Percentiles rank a stretch among this genome's conserved stretches.
phyloP scores from a whole-genome alignment of 2,329 filamentous ascomycete genomes.

The Penicillium sp. region DNA sequence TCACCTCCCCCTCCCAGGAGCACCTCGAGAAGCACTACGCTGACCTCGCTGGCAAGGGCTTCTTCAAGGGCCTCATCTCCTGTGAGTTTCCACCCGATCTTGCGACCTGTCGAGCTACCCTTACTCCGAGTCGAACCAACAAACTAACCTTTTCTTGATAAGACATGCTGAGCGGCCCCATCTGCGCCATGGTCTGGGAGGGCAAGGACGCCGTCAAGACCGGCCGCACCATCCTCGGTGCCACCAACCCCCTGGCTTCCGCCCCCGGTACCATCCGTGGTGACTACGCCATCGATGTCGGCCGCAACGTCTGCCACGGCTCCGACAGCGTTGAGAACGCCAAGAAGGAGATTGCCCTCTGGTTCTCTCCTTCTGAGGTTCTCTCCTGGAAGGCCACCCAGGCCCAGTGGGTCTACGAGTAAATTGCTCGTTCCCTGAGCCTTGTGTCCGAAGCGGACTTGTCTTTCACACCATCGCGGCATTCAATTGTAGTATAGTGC shows the following conservation, averaged over 20 bases:
- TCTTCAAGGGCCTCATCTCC: constrained; percentile 90
- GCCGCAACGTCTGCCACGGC: constrained; percentile 99
- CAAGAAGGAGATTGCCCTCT: constrained; percentile 98
- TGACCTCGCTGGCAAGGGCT: constrained; percentile 88
- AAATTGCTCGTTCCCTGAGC: constrained; percentile 26
- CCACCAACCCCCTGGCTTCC: constrained; percentile 96
- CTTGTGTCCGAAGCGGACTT: constrained; percentile 13
- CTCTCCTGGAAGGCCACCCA: constrained; percentile 76
- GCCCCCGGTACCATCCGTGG: constrained; percentile 97
- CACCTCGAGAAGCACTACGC: constrained; percentile 98
- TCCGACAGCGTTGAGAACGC: constrained; percentile 98
- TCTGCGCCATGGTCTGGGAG: constrained; percentile 99
- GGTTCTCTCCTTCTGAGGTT: constrained; percentile 89
- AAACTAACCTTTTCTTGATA: constrained; percentile 17
- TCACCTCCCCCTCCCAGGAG: constrained; percentile 78
- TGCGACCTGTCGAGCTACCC: not conserved
- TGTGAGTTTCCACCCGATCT: constrained; percentile 54
- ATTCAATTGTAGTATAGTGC: constrained; percentile 14
- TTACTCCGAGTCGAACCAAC: not conserved
- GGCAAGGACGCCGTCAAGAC: constrained; percentile 99
- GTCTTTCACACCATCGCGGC: constrained; percentile 9
- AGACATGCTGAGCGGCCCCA: constrained; percentile 97
- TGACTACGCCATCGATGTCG: constrained; percentile 80
- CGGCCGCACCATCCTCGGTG: constrained; percentile 89
- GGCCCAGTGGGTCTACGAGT: constrained; percentile 95